phyloP scores from a whole-genome alignment of 208 protist species.

The Acanthamoeba castellanii region DNA sequence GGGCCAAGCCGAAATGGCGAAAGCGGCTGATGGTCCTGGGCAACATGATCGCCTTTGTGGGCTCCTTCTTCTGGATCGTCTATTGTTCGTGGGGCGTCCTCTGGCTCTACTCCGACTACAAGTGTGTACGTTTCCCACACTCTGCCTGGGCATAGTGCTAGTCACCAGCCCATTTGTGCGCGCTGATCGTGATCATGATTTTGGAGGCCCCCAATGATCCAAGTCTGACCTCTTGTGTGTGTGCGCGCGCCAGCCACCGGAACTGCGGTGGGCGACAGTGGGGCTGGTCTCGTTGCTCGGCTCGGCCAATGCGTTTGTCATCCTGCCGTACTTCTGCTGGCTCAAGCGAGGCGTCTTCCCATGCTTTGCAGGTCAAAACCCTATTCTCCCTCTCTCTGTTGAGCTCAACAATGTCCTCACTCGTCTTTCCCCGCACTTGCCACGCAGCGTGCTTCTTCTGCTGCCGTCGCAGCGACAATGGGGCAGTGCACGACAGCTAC shows the following conservation, averaged over 20 bases:
- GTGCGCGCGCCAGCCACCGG: not conserved
- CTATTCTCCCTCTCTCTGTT: not conserved
- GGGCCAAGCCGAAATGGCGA: not conserved
- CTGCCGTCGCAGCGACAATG: not conserved
- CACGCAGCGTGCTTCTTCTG: constrained; percentile 45
- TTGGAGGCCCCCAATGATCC: not conserved
- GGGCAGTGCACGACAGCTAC: not conserved
- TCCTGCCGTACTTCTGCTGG: constrained; percentile 31
- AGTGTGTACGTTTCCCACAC: not conserved
- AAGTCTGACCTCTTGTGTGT: too few species aligned
- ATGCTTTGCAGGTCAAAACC: constrained; percentile 4
- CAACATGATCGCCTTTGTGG: constrained; percentile 31
- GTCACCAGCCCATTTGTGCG: not conserved
- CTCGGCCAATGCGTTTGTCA: constrained; percentile 34
- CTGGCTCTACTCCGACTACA: constrained; percentile 42
- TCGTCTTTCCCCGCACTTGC: not conserved
- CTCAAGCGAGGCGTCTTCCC: constrained; percentile 52
- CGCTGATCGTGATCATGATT: not conserved
- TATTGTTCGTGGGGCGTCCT: constrained; percentile 33
- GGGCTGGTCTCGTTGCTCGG: constrained; percentile 13
- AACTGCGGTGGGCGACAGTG: constrained; percentile 35
- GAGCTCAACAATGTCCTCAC: not conserved
- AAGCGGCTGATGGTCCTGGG: constrained; percentile 14
- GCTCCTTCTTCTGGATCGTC: constrained; percentile 27
- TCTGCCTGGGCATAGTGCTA: not conserved